A percentile compares a stretch with the other conserved stretches of the same genome.
Evolutionary conservation across 1,139 yeast genomes (phyloP).

Genomic region (Blastobotrys malaysiensis): DNA sequence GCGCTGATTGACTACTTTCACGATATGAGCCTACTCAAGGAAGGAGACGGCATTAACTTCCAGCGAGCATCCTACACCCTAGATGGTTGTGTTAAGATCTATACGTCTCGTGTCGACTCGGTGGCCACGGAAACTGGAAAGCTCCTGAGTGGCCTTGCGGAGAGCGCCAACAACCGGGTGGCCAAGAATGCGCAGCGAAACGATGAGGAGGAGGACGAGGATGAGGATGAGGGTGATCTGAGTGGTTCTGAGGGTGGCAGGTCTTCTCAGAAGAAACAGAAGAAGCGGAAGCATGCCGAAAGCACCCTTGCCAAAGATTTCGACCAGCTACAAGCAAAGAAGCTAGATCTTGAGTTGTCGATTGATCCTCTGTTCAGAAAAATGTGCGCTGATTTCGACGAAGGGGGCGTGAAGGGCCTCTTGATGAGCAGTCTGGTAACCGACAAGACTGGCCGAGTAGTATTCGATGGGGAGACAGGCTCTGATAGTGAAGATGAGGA

Average conservation of each 20-base stretch:
- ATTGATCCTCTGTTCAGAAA: conserved; percentile 88
- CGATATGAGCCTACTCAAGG: conserved; percentile 54
- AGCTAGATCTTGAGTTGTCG: conserved; percentile 68
- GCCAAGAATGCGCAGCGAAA: conserved; percentile 26
- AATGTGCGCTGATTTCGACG: conserved; percentile 88
- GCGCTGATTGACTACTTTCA: conserved; percentile 85
- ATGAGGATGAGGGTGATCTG: conserved; percentile 27
- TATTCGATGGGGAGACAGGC: conserved; percentile 46
- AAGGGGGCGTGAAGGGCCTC: conserved; percentile 88
- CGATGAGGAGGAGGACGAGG: conserved; percentile 31
- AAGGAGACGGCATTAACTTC: conserved; percentile 62
- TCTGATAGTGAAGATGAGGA: conserved; percentile 22
- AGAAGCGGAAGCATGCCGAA: conserved; percentile 31
- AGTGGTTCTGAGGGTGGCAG: conserved; percentile 25
- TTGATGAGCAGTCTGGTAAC: conserved; percentile 64
- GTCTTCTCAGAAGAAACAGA: conserved; percentile 14
- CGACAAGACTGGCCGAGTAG: conserved; percentile 55
- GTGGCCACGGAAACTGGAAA: conserved; percentile 89
- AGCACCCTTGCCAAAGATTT: conserved; percentile 50
- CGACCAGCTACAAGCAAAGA: conserved; percentile 57
- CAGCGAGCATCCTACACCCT: conserved; percentile 74
- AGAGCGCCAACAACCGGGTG: conserved; percentile 27
- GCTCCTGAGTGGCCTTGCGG: conserved; percentile 65
- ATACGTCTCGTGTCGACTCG: conserved; percentile 82
- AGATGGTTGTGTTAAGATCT: conserved; percentile 83